Evolutionary conservation across 345 rosid genomes (phyloP), one percentile per base, ranked within the genome.

Genomic region (Aethionema arabicum): DNA sequence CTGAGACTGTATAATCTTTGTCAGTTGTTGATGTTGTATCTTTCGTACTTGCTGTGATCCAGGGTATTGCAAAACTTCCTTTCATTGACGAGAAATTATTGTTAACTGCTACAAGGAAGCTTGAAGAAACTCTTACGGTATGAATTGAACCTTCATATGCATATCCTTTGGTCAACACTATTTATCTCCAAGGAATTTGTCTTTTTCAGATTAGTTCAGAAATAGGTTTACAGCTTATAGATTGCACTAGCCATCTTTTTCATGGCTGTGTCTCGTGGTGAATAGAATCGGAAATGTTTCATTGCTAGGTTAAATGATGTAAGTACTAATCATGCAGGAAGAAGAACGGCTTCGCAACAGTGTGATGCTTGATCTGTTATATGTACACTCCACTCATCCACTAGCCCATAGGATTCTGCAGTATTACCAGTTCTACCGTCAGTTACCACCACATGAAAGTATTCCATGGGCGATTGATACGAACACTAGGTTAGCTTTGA

Each of bases 61-160:
- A 90, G 99, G 99, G 96, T 76, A 67, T 90, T 74, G 93, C 83
- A 46, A 95, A 90, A 75, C 83, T 95, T 78, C 98, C 99, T 8
- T 95, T 95, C 74, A 90, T 95, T 44, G 90, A 95, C 38, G 90
- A 90, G 80, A 81, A 76, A 65, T 72, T 77, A 79, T 77, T 95
- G 79, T 84, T 88, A 70, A 38, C 73, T 35, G 89, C 86, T 56
- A 95, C 99, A 49, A 85, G 75, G 85, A 88, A 82, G 79, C 90
- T 95, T 63, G 98, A 88, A 76, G 66, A 49, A 67, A 79, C 78
- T 31, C 65, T 95, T 73, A 90, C 92, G 85, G 99, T 95, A 39
- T 61, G 87, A 32, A 73, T 56, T 41, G 49, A 59, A 52, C 3
- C 61, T 53, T 59, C 21, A 39, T 65, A 44, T 53, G 51, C 45